phyloP scores from a whole-genome alignment of 129 eudicot genomes.

The Smallanthus sonchifolius region DNA sequence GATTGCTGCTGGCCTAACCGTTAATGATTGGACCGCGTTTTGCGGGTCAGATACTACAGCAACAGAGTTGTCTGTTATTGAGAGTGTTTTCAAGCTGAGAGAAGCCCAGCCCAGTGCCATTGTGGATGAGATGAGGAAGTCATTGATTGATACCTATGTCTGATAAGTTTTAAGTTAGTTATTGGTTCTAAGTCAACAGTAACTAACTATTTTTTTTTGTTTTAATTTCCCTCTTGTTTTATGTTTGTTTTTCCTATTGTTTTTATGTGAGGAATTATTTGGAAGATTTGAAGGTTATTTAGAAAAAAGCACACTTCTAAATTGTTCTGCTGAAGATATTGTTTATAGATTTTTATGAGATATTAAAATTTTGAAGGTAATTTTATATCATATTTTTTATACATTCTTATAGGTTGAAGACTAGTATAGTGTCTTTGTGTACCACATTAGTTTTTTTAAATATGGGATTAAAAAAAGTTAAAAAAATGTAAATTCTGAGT shows the following conservation, averaged over 20 bases:
- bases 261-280: background rate
- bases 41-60: slow-evolving; percentile 82
- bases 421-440: too few species aligned
- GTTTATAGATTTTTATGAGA: background rate
- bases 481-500: too few species aligned
- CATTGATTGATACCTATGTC: slow-evolving; percentile 64
- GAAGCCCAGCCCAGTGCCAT: slow-evolving; percentile 72
- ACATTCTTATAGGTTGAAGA: too few species aligned
- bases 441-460: too few species aligned
- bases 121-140: slow-evolving; percentile 76
- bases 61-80: slow-evolving; percentile 65
- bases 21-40: slow-evolving; percentile 82
- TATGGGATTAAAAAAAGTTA: too few species aligned
- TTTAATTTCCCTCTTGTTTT: background rate
- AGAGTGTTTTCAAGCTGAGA: slow-evolving; percentile 76
- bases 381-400: too few species aligned
- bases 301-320: background rate
- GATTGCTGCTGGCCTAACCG: slow-evolving; percentile 64
- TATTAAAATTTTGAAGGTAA: too few species aligned
- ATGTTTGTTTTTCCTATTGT: slow-evolving; percentile 1
- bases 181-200: background rate
- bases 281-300: background rate
- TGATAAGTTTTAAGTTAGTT: slow-evolving; percentile 21
- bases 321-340: background rate
- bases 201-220: background rate